Percentiles rank a stretch among this genome's conserved stretches.
phyloP scores from a whole-genome alignment of 1,284 basidiomycete species.

The Boletus sp. region DNA sequence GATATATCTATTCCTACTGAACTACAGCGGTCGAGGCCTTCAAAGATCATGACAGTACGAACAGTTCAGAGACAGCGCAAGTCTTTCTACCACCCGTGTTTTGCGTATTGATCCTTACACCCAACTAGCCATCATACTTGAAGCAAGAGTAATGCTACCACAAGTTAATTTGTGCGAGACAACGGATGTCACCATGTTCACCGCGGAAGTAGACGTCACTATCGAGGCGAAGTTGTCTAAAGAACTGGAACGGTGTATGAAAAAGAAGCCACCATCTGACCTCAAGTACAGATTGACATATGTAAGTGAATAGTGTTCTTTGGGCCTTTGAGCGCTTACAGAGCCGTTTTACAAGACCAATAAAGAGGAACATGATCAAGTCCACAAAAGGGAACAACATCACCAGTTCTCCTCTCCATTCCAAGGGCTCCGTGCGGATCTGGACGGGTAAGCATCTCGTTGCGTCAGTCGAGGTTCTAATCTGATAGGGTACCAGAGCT shows the following conservation, averaged over 20 bases:
- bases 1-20: not conserved
- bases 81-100: not conserved
- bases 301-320: not conserved
- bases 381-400: not conserved
- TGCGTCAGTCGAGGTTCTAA: not conserved
- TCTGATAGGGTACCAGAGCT: not conserved
- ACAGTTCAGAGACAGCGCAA: not conserved
- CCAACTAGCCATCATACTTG: not conserved
- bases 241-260: conserved; percentile 3
- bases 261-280: not conserved
- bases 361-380: not conserved
- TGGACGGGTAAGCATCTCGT: not conserved
- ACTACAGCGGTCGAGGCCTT: not conserved
- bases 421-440: not conserved
- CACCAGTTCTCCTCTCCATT: not conserved
- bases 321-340: not conserved
- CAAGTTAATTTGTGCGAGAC: not conserved
- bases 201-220: conserved; percentile 1
- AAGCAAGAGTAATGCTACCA: not conserved
- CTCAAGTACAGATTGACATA: conserved; percentile 7
- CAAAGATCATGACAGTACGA: not conserved
- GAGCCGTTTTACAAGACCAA: not conserved
- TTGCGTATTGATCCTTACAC: not conserved
- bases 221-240: not conserved
- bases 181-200: not conserved